A percentile compares a stretch with the other conserved stretches of the same genome.
These are phyloP conservation scores for Candida vartiovaarae DNA, from an alignment of 805 yeast genomes.

Conservation along the genomic window DNA sequence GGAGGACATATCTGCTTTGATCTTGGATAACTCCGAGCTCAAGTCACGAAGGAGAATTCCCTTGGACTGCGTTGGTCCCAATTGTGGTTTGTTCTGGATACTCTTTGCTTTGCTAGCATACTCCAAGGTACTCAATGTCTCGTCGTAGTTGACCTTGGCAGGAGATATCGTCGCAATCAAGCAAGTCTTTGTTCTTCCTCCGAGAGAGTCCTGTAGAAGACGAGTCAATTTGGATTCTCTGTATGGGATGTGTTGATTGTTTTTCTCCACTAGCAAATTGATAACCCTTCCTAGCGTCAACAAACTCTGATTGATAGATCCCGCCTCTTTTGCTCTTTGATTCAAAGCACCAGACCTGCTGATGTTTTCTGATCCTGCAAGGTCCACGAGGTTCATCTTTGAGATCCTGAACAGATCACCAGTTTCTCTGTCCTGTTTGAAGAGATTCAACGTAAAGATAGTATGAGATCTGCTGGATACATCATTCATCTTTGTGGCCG, in stretches of 20 bases:
- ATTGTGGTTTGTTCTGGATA: constrained; percentile 66
- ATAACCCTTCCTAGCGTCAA: constrained; percentile 87
- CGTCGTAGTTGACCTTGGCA: constrained; percentile 68
- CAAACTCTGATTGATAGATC: constrained; percentile 83
- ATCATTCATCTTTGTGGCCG: constrained; percentile 69
- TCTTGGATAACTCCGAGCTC: constrained; percentile 40
- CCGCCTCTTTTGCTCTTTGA: constrained; percentile 88
- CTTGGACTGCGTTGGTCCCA: constrained; percentile 50
- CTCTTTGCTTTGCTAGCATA: constrained; percentile 85
- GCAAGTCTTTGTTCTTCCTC: constrained; percentile 84
- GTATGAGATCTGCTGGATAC: constrained; percentile 73
- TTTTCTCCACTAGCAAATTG: constrained; percentile 57
- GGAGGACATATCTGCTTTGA: constrained; percentile 52
- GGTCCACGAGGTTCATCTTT: constrained; percentile 82
- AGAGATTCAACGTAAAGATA: constrained; percentile 58
- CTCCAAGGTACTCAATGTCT: constrained; percentile 77
- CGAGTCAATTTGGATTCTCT: constrained; percentile 75
- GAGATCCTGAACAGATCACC: constrained; percentile 46
- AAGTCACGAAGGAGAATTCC: constrained; percentile 39
- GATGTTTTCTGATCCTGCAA: constrained; percentile 94
- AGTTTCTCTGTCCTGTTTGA: constrained; percentile 36
- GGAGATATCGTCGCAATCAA: constrained; percentile 86
- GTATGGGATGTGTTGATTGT: constrained; percentile 70
- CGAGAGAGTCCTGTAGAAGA: constrained; percentile 71
- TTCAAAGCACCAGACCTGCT: constrained; percentile 81